Conservation (phyloP, 2,329 filamentous ascomycete genomes). For the Plenodomus tracheiphilus region DNA sequence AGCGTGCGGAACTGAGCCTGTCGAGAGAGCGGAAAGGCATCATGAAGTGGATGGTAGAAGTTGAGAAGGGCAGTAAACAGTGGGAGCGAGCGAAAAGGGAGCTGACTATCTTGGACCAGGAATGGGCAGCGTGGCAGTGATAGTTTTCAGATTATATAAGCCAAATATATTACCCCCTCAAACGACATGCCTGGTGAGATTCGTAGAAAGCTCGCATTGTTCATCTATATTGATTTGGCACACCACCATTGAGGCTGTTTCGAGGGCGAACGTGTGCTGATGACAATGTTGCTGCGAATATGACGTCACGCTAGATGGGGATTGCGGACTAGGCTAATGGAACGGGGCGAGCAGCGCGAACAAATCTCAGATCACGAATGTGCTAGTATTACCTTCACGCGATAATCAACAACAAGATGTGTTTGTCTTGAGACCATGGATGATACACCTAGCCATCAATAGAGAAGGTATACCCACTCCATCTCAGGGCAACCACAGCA, state of each 20-base stretch:
- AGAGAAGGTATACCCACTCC: neutral
- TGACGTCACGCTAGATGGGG: neutral
- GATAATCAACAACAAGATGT: neutral
- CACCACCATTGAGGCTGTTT: no score
- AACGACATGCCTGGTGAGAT: no score
- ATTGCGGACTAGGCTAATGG: neutral
- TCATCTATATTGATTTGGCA: no score
- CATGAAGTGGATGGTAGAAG: constrained; percentile 23
- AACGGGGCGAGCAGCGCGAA: neutral
- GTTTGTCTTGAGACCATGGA: neutral
- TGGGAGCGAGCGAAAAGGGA: constrained; percentile 32
- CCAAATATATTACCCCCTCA: no score
- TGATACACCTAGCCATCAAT: neutral
- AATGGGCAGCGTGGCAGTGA: constrained; percentile 40
- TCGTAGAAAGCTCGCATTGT: no score
- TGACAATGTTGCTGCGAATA: neutral
- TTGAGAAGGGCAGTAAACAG: constrained; percentile 26
- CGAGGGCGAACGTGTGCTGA: no score
- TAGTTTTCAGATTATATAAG: constrained; percentile 1
- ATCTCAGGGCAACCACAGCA: neutral
- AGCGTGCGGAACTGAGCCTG: constrained; percentile 41
- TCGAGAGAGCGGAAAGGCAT: constrained; percentile 49
- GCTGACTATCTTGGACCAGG: constrained; percentile 26
- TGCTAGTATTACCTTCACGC: no score
- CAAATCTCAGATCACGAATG: no score